A percentile compares a stretch with the other conserved stretches of the same genome.
These are phyloP conservation scores for Apiospora pterosperma DNA, from an alignment of 2,329 filamentous ascomycete species.

Conservation along the genomic window DNA sequence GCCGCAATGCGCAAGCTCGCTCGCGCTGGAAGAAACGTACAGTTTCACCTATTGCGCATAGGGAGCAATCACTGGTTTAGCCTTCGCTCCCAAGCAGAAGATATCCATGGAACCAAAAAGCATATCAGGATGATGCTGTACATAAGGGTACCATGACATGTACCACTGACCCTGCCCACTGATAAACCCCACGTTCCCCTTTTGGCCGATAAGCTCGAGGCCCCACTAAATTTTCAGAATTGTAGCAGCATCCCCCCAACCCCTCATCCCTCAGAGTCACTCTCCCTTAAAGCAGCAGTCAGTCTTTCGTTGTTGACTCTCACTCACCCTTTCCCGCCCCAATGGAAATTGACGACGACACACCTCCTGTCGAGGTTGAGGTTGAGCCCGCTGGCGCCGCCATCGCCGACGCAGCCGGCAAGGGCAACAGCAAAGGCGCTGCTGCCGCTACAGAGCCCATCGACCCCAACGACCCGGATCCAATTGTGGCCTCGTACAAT, in stretches of 20 bases:
- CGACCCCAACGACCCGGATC: slow-evolving; percentile 51
- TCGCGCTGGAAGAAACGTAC: no score
- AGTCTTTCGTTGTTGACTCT: not conserved
- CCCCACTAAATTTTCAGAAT: slow-evolving; percentile 2
- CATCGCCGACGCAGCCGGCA: not conserved
- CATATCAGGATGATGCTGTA: no score
- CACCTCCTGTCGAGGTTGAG: not conserved
- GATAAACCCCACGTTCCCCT: not conserved
- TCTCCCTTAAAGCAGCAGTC: not conserved
- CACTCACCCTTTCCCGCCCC: not conserved
- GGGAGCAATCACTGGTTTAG: no score
- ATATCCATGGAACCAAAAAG: no score
- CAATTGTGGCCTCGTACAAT: slow-evolving; percentile 72
- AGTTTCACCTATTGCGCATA: no score
- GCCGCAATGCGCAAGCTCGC: no score
- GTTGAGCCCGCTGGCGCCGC: not conserved
- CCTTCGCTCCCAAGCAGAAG: no score
- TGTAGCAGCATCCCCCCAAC: not conserved
- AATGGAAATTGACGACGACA: slow-evolving; percentile 4
- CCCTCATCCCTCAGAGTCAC: not conserved
- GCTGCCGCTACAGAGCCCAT: not conserved
- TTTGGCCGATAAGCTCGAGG: not conserved
- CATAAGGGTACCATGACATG: no score
- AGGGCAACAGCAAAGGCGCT: not conserved
- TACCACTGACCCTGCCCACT: not conserved